Percentiles rank a stretch among this genome's conserved stretches.
phyloP scores from a whole-genome alignment of 176 grass and related monocot species.

The Miscanthus lutarioriparius region DNA sequence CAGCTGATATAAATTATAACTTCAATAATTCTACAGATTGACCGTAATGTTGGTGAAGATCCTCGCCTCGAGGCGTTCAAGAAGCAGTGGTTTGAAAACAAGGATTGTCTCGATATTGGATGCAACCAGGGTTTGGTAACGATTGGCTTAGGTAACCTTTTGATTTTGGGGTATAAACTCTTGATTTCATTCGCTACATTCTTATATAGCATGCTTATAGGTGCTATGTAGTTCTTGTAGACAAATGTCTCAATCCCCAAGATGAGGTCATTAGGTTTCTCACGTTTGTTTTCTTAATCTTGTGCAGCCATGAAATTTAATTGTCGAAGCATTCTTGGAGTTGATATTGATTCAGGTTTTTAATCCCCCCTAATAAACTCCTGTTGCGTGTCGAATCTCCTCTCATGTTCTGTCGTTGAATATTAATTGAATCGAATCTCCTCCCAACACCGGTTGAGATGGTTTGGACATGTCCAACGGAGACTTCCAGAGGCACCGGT shows the following conservation, averaged over 20 bases:
- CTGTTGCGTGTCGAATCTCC: background rate
- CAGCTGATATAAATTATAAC: slow-evolving; percentile 14
- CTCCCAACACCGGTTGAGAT: too few relatives aligned
- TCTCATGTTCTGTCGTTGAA: background rate
- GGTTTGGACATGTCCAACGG: too few relatives aligned
- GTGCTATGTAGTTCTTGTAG: background rate
- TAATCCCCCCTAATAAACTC: slow-evolving; percentile 1
- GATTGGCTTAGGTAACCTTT: slow-evolving; percentile 69
- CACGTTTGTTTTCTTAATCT: slow-evolving; percentile 36
- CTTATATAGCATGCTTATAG: background rate
- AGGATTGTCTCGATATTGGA: slow-evolving; percentile 95
- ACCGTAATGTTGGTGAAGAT: slow-evolving; percentile 70
- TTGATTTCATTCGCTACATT: background rate
- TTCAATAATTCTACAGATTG: slow-evolving; percentile 44
- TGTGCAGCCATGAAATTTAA: slow-evolving; percentile 78
- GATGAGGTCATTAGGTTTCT: slow-evolving; percentile 12
- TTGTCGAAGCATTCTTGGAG: slow-evolving; percentile 81
- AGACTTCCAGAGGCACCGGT: too few relatives aligned
- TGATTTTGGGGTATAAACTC: background rate
- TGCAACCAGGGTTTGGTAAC: slow-evolving; percentile 92
- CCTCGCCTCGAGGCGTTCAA: slow-evolving; percentile 73
- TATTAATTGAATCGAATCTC: slow-evolving; percentile 7
- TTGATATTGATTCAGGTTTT: slow-evolving; percentile 90
- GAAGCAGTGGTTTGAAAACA: slow-evolving; percentile 87
- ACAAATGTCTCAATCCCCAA: background rate